Evolutionary conservation across 2,329 filamentous ascomycete species (phyloP).

Genomic region (Phialophora chinensis): DNA sequence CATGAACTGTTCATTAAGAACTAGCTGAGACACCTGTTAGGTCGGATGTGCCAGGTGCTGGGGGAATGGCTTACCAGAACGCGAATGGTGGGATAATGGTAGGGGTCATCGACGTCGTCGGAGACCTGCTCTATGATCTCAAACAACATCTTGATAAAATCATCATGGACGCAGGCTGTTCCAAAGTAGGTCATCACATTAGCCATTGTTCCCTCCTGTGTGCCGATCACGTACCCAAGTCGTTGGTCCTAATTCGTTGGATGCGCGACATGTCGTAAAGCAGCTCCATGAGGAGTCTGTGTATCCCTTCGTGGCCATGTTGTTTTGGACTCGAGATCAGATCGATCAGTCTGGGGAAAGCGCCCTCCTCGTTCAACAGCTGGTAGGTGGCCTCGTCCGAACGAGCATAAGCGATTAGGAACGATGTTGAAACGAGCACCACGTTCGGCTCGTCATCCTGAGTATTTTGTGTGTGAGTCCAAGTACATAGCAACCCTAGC

Average conservation of each 20-base stretch:
- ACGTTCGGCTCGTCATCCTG: conserved; percentile 83
- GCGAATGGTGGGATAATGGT: conserved; percentile 92
- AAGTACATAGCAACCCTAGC: neutral
- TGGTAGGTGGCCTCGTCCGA: conserved; percentile 78
- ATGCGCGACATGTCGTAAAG: conserved; percentile 97
- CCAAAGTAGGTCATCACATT: neutral
- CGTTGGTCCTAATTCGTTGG: conserved; percentile 76
- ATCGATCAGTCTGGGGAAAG: conserved; percentile 82
- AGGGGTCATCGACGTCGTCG: conserved; percentile 87
- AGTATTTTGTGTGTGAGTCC: conserved; percentile 24
- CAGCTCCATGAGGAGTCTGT: conserved; percentile 82
- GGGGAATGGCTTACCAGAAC: conserved; percentile 70
- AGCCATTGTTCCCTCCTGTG: neutral
- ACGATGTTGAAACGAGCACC: conserved; percentile 81
- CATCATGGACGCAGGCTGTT: conserved; percentile 68
- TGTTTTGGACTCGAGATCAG: conserved; percentile 70
- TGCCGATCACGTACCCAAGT: conserved; percentile 65
- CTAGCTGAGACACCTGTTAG: conserved; percentile 65
- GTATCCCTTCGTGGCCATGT: conserved; percentile 72
- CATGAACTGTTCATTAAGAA: conserved; percentile 98
- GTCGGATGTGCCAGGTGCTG: conserved; percentile 32
- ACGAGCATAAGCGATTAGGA: conserved; percentile 86
- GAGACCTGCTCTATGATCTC: conserved; percentile 85
- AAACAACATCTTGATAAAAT: conserved; percentile 83
- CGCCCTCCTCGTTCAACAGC: conserved; percentile 84